Percentiles rank a stretch among this genome's conserved stretches.
These are phyloP conservation scores for Aspergillus homomorphus DNA, from an alignment of 495 filamentous ascomycete genomes.

Conservation along the genomic window DNA sequence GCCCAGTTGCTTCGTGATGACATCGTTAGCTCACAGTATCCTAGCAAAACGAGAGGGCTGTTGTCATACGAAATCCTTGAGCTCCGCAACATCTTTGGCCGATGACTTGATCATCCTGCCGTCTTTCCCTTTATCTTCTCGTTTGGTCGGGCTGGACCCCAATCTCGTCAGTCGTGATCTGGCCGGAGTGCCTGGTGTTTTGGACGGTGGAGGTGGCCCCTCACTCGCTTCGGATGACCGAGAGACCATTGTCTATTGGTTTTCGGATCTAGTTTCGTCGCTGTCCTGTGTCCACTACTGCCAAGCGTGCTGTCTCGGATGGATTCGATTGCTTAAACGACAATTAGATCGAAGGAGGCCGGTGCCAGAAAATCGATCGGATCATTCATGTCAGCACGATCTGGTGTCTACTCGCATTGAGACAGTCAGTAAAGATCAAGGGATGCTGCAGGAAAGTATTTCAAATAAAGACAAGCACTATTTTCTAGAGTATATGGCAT, in stretches of 20 bases:
- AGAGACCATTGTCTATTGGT: conserved; percentile 36
- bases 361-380: conserved; percentile 34
- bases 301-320: conserved; percentile 9
- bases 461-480: not conserved
- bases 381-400: conserved; percentile 38
- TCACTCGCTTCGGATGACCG: conserved; percentile 39
- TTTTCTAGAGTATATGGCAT: not conserved
- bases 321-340: conserved; percentile 23
- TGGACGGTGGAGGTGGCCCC: conserved; percentile 38
- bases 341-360: conserved; percentile 32
- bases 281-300: conserved; percentile 12
- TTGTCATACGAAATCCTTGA: conserved; percentile 57
- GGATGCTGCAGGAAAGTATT: not conserved
- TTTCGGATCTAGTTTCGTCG: not conserved
- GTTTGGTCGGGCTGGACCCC: conserved; percentile 42
- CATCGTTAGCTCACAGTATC: conserved; percentile 28
- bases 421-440: conserved; percentile 14
- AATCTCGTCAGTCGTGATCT: conserved; percentile 43
- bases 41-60: conserved; percentile 7
- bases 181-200: conserved; percentile 36
- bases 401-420: conserved; percentile 13
- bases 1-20: conserved; percentile 63
- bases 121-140: conserved; percentile 47
- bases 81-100: conserved; percentile 58
- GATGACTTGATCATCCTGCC: conserved; percentile 39